These are phyloP conservation scores for Acanthamoeba sp. DNA, from an alignment of 208 protist genomes.

Conservation along the genomic window DNA sequence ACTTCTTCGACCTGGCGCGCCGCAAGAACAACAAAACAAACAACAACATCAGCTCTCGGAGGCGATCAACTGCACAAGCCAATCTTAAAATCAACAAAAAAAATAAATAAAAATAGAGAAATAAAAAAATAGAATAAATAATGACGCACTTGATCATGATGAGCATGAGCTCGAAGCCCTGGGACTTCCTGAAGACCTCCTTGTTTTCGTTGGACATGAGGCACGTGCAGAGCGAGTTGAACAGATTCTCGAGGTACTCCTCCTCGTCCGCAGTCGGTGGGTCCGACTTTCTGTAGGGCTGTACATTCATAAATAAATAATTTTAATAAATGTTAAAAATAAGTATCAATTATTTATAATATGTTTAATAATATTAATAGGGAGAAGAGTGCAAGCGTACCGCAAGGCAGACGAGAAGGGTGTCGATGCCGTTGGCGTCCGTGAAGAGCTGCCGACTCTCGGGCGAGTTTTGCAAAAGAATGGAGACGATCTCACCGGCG, in stretches of 20 bases:
- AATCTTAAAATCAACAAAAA: too few species aligned
- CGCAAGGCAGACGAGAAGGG: slow-evolving; percentile 77
- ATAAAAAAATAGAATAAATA: too few species aligned
- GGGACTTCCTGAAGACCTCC: slow-evolving; percentile 82
- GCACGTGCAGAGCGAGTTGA: slow-evolving; percentile 82
- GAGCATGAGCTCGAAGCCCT: slow-evolving; percentile 88
- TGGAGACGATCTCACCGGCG: slow-evolving; percentile 81
- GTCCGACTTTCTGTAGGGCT: slow-evolving; percentile 58
- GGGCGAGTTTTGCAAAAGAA: slow-evolving; percentile 81
- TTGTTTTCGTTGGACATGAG: slow-evolving; percentile 80
- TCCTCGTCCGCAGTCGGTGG: slow-evolving; percentile 73
- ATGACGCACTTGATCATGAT: slow-evolving; percentile 88
- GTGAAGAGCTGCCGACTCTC: slow-evolving; percentile 73
- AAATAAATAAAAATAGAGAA: too few species aligned
- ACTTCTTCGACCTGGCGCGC: slow-evolving; percentile 77
- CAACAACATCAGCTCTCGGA: too few species aligned
- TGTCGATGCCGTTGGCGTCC: slow-evolving; percentile 81
- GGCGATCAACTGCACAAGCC: too few species aligned
- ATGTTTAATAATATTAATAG: slow-evolving; percentile 59
- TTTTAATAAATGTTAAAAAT: neutral
- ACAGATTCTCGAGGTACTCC: slow-evolving; percentile 87
- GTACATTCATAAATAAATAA: neutral
- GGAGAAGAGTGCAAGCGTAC: slow-evolving; percentile 75
- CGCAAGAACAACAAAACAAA: neutral
- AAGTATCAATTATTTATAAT: neutral